Evolutionary conservation across 2,329 filamentous ascomycete species (phyloP).

Genomic region (Verticillium nubilum): DNA sequence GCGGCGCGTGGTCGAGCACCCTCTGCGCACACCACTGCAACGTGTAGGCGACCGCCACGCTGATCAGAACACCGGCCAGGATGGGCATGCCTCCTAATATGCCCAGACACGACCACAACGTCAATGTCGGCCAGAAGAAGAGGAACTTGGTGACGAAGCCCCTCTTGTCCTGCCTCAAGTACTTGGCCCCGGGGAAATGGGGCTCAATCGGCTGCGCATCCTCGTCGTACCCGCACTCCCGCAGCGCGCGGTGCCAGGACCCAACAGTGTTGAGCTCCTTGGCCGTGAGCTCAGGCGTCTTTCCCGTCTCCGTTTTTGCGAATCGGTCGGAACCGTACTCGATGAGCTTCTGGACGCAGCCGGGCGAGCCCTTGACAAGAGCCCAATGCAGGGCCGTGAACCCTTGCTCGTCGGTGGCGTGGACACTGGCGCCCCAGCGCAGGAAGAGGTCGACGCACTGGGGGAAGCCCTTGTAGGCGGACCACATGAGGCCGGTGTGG

Average conservation of each 20-base stretch:
- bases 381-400: conserved; percentile 97
- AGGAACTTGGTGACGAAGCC: conserved; percentile 78
- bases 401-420: conserved; percentile 83
- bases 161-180: conserved; percentile 70
- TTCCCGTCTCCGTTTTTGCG: conserved; percentile 81
- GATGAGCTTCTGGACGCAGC: conserved; percentile 86
- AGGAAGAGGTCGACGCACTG: conserved; percentile 88
- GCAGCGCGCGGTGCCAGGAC: conserved; percentile 77
- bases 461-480: conserved; percentile 94
- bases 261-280: conserved; percentile 81
- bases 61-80: conserved; percentile 69
- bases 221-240: conserved; percentile 77
- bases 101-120: conserved; percentile 66
- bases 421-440: conserved; percentile 91
- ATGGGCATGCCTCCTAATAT: conserved; percentile 70
- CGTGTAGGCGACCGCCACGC: conserved; percentile 58
- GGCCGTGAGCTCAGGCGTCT: conserved; percentile 82
- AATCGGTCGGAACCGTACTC: conserved; percentile 96
- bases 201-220: conserved; percentile 67
- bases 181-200: conserved; percentile 67
- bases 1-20: conserved; percentile 74
- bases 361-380: conserved; percentile 83
- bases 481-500: conserved; percentile 97
- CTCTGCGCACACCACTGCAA: conserved; percentile 75
- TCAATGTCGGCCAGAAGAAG: conserved; percentile 80